Percentiles rank a stretch among this genome's conserved stretches.
These are phyloP conservation scores for Trebouxia sp. DNA, from an alignment of 139 green algal genomes.

Conservation along the genomic window DNA sequence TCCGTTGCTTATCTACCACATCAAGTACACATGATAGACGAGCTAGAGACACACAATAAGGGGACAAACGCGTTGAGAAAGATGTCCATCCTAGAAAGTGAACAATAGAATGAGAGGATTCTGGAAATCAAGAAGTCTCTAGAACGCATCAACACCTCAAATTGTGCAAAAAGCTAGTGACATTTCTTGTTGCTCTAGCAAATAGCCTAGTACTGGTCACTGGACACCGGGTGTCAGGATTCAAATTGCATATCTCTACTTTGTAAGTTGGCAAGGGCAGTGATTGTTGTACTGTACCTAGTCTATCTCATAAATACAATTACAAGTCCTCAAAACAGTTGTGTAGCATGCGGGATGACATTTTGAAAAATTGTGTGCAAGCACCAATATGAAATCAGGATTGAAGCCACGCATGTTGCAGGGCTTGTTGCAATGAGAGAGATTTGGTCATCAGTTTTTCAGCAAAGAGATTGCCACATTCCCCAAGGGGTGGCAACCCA, in stretches of 20 bases:
- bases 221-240: slow-evolving; percentile 9
- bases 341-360: slow-evolving; percentile 18
- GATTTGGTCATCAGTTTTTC: no score
- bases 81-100: not conserved
- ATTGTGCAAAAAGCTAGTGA: not conserved
- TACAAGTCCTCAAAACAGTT: not conserved
- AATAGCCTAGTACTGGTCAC: not conserved
- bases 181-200: slow-evolving; percentile 8
- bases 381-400: no score
- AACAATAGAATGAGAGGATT: not conserved
- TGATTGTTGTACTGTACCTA: not conserved
- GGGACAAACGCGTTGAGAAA: slow-evolving; percentile 2
- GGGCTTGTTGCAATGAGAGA: no score
- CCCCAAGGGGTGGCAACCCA: no score
- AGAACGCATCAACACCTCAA: not conserved
- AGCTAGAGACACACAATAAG: not conserved
- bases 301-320: slow-evolving; percentile 8
- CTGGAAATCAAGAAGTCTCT: slow-evolving; percentile 19
- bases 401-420: no score
- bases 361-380: no score
- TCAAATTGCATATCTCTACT: slow-evolving; percentile 13
- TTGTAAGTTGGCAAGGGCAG: slow-evolving; percentile 7
- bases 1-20: no score
- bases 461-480: no score
- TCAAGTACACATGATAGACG: no score